A percentile compares a stretch with the other conserved stretches of the same genome.
Evolutionary conservation across 2,329 filamentous ascomycete genomes (phyloP).

Genomic region (Calonectria naviculata): DNA sequence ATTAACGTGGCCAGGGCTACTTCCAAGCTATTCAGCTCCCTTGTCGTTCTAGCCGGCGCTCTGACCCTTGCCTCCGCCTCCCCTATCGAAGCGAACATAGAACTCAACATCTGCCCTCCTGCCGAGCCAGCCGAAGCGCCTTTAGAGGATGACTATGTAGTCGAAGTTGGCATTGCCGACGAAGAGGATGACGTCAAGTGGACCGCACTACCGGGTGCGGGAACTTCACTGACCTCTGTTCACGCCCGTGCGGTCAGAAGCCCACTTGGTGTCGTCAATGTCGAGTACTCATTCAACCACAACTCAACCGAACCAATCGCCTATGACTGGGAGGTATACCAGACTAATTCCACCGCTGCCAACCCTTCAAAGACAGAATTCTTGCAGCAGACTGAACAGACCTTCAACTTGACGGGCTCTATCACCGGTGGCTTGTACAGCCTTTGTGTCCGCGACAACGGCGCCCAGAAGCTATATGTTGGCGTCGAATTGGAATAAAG

Average conservation of each 20-base stretch:
- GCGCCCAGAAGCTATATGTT: background rate
- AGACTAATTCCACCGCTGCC: background rate
- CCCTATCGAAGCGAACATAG: background rate
- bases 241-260: background rate
- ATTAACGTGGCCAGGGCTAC: background rate
- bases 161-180: background rate
- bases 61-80: background rate
- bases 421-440: background rate
- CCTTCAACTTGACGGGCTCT: background rate
- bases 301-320: background rate
- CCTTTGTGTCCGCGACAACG: background rate
- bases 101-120: background rate
- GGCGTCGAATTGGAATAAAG: background rate
- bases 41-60: background rate
- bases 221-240: background rate
- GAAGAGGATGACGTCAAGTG: background rate
- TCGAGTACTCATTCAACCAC: background rate
- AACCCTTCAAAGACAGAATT: background rate
- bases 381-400: background rate
- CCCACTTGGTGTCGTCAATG: background rate
- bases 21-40: background rate
- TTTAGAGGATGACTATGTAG: background rate
- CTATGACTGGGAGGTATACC: background rate
- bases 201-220: background rate
- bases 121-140: background rate